A percentile compares a stretch with the other conserved stretches of the same genome.
phyloP scores from a whole-genome alignment of 345 rosid genomes.

The Heritiera fomes region DNA sequence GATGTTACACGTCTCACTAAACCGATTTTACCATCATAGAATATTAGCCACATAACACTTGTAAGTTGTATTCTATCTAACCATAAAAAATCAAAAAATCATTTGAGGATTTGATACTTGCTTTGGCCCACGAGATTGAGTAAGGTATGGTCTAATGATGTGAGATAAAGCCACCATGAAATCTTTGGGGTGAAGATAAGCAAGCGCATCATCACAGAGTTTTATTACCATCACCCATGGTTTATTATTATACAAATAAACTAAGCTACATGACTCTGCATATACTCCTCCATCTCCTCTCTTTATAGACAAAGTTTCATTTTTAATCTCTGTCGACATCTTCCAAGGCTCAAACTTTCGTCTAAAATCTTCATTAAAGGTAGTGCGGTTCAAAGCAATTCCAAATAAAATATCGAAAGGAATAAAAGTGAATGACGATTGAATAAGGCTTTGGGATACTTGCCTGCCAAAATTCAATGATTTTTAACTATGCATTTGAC shows the following conservation, averaged over 20 bases:
- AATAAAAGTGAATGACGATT: not conserved
- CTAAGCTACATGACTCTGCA: not conserved
- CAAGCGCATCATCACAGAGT: constrained; percentile 15
- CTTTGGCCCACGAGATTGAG: constrained; percentile 12
- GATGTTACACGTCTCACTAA: too few species aligned
- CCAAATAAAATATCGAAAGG: not conserved
- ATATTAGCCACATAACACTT: too few species aligned
- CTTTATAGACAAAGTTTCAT: constrained; percentile 6
- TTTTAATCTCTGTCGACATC: not conserved
- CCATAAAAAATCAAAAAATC: too few species aligned
- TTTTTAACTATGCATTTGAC: not conserved
- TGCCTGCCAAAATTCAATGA: not conserved
- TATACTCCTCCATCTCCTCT: not conserved
- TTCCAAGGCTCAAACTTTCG: constrained; percentile 22
- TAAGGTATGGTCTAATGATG: constrained; percentile 8
- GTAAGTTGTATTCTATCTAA: too few species aligned
- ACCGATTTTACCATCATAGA: too few species aligned
- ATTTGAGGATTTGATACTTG: too few species aligned
- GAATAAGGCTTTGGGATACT: not conserved
- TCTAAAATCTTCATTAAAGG: constrained; percentile 42
- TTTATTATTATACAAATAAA: not conserved
- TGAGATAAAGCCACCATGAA: constrained; percentile 21
- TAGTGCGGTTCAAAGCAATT: constrained; percentile 17
- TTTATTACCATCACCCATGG: constrained; percentile 20
- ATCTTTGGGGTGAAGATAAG: constrained; percentile 13